Base-by-base conservation (phyloP, 352 stramenopile genomes). In the Elongisporangium undulatum region DNA sequence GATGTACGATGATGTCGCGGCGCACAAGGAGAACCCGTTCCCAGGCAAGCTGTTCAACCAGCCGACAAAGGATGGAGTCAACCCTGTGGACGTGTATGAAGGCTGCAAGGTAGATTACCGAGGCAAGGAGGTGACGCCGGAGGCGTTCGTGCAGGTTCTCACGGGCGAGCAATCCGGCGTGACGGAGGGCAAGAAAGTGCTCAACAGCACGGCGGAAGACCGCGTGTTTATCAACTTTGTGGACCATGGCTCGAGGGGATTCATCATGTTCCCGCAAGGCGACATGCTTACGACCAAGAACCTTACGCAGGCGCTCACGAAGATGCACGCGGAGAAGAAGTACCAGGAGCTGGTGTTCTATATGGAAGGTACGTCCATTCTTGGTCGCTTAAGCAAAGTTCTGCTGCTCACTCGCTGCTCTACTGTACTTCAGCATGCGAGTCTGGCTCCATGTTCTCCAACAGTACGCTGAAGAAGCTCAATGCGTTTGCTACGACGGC, bases 191-290 rank as follows among this genome's bases (percentile, higher is more conserved):
- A 83, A 85, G 49, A 92, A 90, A 50, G 90, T 97, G 51, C 82
- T 98, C 4, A 73, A 78, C n/a, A 97, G 85, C 62, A 91, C 84
- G 1, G 48, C 58, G 2, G 62, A 92, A 1, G 92, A 98, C 63
- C 80, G 90, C 49, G 89, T 98, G 23, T 98, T 97, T 64, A 67
- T 98, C 55, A 97, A 96, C 64, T 97, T 97, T 71, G 79, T 96
- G 38, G 90, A 98, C 63, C 92, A 98, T 59, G 92, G 92, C 51
- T 90, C 83, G 4, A 69, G 82, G 3, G 87, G 89, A 8, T 82
- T 95, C 49, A 62, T 98, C 0, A 80, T 87, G 59, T 96, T 97
- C 64, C 87, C 89, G 0, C 51, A 80, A 24, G 85, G 79, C 51
- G 71, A 95, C 56, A 69, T 82, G 23, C 68, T 98, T 16, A 77